A percentile compares a stretch with the other conserved stretches of the same genome.
Conservation (phyloP, 2,329 filamentous ascomycete genomes). For the Pyrenophora seminiperda region DNA sequence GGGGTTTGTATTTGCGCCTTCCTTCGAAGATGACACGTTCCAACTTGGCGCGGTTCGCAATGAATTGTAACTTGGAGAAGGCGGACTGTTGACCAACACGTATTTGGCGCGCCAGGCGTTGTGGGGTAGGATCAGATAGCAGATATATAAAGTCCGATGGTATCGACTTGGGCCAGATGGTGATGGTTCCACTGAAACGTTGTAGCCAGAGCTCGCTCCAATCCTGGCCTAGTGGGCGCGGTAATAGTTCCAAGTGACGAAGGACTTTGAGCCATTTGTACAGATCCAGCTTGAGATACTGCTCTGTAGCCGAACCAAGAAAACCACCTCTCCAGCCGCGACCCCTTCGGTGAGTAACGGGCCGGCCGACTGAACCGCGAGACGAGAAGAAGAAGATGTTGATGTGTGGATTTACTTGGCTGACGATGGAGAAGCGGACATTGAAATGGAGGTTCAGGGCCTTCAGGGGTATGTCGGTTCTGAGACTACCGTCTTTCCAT, state of each 20-base stretch:
- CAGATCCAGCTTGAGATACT: conserved; percentile 94
- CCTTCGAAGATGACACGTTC: conserved; percentile 71
- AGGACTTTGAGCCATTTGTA: conserved; percentile 98
- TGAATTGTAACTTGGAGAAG: conserved; percentile 90
- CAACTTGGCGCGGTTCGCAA: conserved; percentile 82
- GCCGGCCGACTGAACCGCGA: conserved; percentile 85
- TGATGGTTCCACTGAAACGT: conserved; percentile 91
- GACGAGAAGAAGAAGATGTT: conserved; percentile 99
- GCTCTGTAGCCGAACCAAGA: conserved; percentile 86
- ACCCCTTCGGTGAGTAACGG: conserved; percentile 90
- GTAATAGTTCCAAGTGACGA: conserved; percentile 87
- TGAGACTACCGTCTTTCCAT: conserved; percentile 95
- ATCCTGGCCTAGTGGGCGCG: conserved; percentile 88
- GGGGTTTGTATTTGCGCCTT: conserved; percentile 50
- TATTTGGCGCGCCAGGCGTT: conserved; percentile 83
- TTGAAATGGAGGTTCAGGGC: conserved; percentile 96
- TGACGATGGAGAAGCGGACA: conserved; percentile 93
- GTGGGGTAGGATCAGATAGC: conserved; percentile 77
- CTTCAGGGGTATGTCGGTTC: conserved; percentile 94
- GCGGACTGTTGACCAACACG: conserved; percentile 86
- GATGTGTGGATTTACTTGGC: conserved; percentile 91
- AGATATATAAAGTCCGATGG: conserved; percentile 84
- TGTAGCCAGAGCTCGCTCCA: conserved; percentile 98
- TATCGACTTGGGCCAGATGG: conserved; percentile 87
- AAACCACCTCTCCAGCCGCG: conserved; percentile 96